Evolutionary conservation across 2,329 filamentous ascomycete species (phyloP).

Genomic region (Aureobasidium subglaciale): DNA sequence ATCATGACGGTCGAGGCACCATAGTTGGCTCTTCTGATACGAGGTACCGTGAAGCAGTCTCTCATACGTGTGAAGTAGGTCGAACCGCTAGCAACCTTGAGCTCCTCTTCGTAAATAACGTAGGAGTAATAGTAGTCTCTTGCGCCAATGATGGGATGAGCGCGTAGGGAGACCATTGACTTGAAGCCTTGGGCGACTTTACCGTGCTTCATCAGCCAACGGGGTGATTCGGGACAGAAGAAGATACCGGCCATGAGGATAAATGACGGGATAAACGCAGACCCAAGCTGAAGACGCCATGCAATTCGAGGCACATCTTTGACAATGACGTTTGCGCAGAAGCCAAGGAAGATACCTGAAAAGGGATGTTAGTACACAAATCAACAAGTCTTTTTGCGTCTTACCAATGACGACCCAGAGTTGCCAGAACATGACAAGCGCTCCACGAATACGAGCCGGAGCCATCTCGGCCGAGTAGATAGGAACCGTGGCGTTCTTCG

Average conservation of each 20-base stretch:
- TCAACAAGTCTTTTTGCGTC: background rate
- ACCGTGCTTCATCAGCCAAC: constrained; percentile 46
- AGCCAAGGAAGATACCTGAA: constrained; percentile 54
- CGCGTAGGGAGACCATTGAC: constrained; percentile 36
- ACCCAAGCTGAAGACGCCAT: constrained; percentile 65
- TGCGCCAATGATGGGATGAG: constrained; percentile 25
- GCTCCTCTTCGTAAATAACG: constrained; percentile 17
- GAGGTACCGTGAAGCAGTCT: constrained; percentile 44
- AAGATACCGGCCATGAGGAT: constrained; percentile 28
- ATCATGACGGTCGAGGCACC: constrained; percentile 25
- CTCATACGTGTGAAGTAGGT: constrained; percentile 36
- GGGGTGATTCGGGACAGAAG: constrained; percentile 25
- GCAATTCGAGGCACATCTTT: constrained; percentile 51
- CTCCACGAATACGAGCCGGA: constrained; percentile 46
- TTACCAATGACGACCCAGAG: constrained; percentile 44
- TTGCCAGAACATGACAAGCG: constrained; percentile 79
- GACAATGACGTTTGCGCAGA: constrained; percentile 57
- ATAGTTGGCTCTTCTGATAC: constrained; percentile 37
- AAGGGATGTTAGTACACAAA: background rate
- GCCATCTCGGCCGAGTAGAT: constrained; percentile 40
- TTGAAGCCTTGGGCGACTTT: constrained; percentile 33
- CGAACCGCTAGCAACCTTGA: constrained; percentile 25
- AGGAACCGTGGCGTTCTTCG: constrained; percentile 43
- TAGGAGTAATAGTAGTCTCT: constrained; percentile 26
- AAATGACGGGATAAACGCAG: constrained; percentile 46